A percentile compares a stretch with the other conserved stretches of the same genome.
Evolutionary conservation across 1,284 basidiomycete genomes (phyloP).

Genomic region (Irpex lacteus): DNA sequence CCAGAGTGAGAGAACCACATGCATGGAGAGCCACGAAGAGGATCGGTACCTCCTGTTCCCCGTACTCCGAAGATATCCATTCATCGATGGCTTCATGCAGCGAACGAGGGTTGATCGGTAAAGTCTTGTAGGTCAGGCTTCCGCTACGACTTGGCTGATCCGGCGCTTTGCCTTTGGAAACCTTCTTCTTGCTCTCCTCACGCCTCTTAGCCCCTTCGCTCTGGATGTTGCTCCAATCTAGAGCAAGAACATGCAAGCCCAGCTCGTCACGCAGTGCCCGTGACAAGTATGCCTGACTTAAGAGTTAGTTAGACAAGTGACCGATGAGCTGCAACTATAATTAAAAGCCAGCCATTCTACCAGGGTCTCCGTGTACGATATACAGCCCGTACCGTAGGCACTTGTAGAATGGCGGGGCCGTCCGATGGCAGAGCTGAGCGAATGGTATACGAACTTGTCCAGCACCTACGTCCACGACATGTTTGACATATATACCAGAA

Average conservation of each 20-base stretch:
- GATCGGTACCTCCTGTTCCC: conserved; percentile 37
- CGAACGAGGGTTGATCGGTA: conserved; percentile 44
- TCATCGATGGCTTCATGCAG: conserved; percentile 39
- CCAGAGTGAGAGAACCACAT: conserved; percentile 46
- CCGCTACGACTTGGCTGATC: conserved; percentile 15
- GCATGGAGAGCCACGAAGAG: conserved; percentile 66
- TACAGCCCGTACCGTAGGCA: neutral
- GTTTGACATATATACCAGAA: conserved; percentile 22
- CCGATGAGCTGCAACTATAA: neutral
- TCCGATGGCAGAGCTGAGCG: conserved; percentile 1
- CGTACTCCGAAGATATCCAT: conserved; percentile 29
- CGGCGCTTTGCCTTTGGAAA: conserved; percentile 19
- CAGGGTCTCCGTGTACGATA: neutral
- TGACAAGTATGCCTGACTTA: conserved; percentile 46
- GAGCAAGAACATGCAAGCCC: conserved; percentile 43
- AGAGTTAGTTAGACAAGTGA: conserved; percentile 7
- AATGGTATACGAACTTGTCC: conserved; percentile 42
- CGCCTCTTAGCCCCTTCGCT: conserved; percentile 40
- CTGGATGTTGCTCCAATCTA: conserved; percentile 46
- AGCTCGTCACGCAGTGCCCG: conserved; percentile 35
- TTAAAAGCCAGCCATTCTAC: conserved; percentile 2
- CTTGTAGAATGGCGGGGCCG: neutral
- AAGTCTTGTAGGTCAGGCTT: conserved; percentile 47
- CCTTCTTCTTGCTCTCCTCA: conserved; percentile 13
- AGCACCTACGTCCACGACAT: conserved; percentile 51